Evolutionary conservation across 192 early-diverging fungal genomes (phyloP).

Genomic region (Radiomyces spectabilis): DNA sequence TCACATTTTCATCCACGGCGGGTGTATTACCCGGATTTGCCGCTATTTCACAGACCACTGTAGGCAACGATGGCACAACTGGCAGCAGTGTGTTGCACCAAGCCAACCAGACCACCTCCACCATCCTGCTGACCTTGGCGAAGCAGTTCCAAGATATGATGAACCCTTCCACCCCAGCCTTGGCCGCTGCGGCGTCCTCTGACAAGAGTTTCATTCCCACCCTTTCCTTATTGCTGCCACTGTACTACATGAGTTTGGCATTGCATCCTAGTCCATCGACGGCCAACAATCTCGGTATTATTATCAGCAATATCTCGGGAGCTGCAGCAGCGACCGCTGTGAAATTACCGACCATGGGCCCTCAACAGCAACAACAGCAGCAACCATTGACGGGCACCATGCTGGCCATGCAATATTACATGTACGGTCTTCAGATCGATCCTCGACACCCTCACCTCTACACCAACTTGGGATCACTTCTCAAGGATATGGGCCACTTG

Average conservation of each 20-base stretch:
- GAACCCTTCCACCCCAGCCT: conserved; percentile 32
- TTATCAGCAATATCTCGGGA: conserved; percentile 59
- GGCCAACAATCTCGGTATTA: conserved; percentile 87
- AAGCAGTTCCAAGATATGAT: conserved; percentile 82
- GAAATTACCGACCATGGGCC: too few relatives aligned
- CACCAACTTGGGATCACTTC: conserved; percentile 90
- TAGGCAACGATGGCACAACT: too few relatives aligned
- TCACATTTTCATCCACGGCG: conserved; percentile 49
- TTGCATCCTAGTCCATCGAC: conserved; percentile 81
- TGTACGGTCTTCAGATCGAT: conserved; percentile 77
- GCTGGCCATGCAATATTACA: conserved; percentile 79
- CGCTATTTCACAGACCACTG: too few relatives aligned
- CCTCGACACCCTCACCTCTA: conserved; percentile 81
- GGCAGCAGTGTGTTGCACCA: too few relatives aligned
- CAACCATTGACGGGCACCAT: too few relatives aligned
- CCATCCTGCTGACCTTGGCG: conserved; percentile 74
- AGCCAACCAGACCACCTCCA: conserved; percentile 55
- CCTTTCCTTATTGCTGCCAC: conserved; percentile 60
- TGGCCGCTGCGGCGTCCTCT: conserved; percentile 28
- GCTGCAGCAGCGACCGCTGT: conserved; percentile 40
- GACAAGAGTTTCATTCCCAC: conserved; percentile 42
- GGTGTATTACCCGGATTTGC: conserved; percentile 65
- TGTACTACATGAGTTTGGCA: conserved; percentile 79
- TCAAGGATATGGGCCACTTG: conserved; percentile 85
- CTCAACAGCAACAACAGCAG: too few relatives aligned